Percentiles rank a stretch among this genome's conserved stretches.
Evolutionary conservation across 2,329 filamentous ascomycete species (phyloP).

Genomic region (Fusarium oxysporum): DNA sequence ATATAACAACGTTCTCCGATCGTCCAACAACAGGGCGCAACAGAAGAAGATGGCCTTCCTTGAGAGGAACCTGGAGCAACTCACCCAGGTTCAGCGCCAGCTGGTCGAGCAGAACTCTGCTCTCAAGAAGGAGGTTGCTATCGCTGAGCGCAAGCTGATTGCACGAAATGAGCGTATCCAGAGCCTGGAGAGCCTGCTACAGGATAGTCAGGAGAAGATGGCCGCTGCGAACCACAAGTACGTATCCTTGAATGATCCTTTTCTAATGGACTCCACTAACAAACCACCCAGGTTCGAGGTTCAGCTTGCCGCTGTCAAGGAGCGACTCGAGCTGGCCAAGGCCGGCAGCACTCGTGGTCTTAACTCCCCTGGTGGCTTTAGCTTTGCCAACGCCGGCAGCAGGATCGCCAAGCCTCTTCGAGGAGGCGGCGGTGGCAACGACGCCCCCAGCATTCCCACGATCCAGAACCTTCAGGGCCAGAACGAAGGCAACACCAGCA

Average conservation of each 20-base stretch:
- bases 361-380: conserved; percentile 76
- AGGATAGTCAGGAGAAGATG: conserved; percentile 98
- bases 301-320: conserved; percentile 96
- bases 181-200: conserved; percentile 88
- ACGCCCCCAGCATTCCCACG: conserved; percentile 62
- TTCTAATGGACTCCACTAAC: conserved; percentile 43
- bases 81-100: conserved; percentile 96
- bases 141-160: conserved; percentile 96
- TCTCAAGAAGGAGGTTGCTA: conserved; percentile 98
- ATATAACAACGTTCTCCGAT: conserved; percentile 97
- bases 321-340: conserved; percentile 95
- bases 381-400: conserved; percentile 73
- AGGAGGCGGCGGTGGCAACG: conserved; percentile 66
- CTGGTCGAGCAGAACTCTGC: conserved; percentile 97
- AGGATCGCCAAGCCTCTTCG: conserved; percentile 77
- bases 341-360: conserved; percentile 89
- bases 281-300: conserved; percentile 82
- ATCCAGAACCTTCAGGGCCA: conserved; percentile 64
- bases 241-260: conserved; percentile 50
- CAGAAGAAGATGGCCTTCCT: conserved; percentile 99
- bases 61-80: conserved; percentile 96
- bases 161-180: conserved; percentile 97
- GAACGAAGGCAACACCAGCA: conserved; percentile 33
- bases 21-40: conserved; percentile 97
- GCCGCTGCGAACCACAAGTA: conserved; percentile 98